Evolutionary conservation across 805 yeast genomes (phyloP), one percentile per base, ranked within the genome.

Genomic region (Metschnikowia kunwiensis): DNA sequence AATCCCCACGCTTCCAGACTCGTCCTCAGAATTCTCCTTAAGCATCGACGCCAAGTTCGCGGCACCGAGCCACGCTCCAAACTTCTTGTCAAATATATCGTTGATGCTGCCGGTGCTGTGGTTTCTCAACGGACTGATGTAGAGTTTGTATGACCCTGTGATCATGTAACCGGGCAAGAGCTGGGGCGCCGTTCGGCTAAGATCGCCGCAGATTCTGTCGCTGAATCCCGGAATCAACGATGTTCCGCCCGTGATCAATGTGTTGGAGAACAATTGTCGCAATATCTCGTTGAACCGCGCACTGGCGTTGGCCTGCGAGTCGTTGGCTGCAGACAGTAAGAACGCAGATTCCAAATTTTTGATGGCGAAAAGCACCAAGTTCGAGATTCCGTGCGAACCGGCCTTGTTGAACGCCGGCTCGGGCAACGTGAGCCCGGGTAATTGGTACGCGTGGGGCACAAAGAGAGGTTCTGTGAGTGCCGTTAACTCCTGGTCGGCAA

Each of bases 21-120:
- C 57, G 20, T 44, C 49, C 24, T 48, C 50, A 12, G 39, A 30
- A 13, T 27, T 34, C 24, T 70, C 79, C 39, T 78, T 80, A 32
- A 81, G 75, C 68, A 78, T 70, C 28, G 75, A 71, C 10, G 83
- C 78, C 47, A 82, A 68, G 44, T 79, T 78, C 38, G 80, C 74
- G 1, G 87, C 86, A n/a, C 88, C 88, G 20, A 80, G 61, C 88
- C 88, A 81, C 16, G 74, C 67, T 32, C 81, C 76, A 45, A 68
- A 74, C 44, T 70, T 75, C 43, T 80, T 70, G 42, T 82, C 87
- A 50, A 70, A 65, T 12, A 53, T 47, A 20, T 64, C 68, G 42
- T 55, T 54, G 23, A 56, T 43, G 30, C 60, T 65, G 23, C 59
- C 58, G 14, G 52, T 38, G 17, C 46, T 53, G 32, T 53, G 49